Evolutionary conservation across 441 rosid species (phyloP), one percentile per base, ranked within the genome.

Genomic region (Theobroma grandiflorum): DNA sequence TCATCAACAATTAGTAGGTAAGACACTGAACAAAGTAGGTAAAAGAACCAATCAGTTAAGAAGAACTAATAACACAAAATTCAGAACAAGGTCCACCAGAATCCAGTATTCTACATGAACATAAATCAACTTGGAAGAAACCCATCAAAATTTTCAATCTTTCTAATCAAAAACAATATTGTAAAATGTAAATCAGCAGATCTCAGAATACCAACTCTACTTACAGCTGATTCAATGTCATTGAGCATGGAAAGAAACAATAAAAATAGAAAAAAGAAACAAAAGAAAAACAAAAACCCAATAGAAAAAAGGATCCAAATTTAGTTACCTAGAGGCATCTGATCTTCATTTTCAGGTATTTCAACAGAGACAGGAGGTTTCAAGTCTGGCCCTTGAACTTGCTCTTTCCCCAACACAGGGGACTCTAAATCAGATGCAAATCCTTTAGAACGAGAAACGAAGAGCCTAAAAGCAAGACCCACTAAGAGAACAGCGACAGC

Each of bases 401-500:
- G 80, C 78, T 53, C 81, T 78, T 80, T 81, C 74, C 83, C 90
- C 38, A 82, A 84, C 43, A 87, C 79, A 37, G 89, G 66, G 47
- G 88, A 65, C 8, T 79, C 91, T 14, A 86, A 84, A 68, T 75
- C 79, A 11, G 93, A 88, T 42, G 85, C 78, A 69, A 90, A 85
- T 43, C 85, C 91, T 47, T 76, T 26, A 37, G 90, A 89, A 72
- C 87, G 87, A 77, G 81, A 79, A 43, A 82, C 84, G 84, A 93
- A 82, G 72, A 95, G 84, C 77, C 91, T 82, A 75, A 94, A 86
- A 71, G 89, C 94, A 59, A 94, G 78, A 87, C 87, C 89, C 50
- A 86, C 53, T 38, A 91, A 81, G 40, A 97, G 84, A 81, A 86
- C 22, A 20, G 86, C 82, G 43, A 89, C 81, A 22, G 84, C 85